Evolutionary conservation across 345 rosid species (phyloP).

Genomic region (Cardamine occulta): DNA sequence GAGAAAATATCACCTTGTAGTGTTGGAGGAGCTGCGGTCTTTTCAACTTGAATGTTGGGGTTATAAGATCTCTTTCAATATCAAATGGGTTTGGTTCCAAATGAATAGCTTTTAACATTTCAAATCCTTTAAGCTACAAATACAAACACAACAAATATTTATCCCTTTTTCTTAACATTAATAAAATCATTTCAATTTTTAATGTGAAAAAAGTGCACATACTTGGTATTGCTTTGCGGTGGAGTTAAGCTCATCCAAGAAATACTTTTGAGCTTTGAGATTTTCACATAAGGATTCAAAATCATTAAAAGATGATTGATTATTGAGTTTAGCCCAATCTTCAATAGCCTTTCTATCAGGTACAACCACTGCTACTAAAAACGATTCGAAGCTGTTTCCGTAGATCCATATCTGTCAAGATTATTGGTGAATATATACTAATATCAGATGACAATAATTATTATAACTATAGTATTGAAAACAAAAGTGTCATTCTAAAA

Average conservation of each 20-base stretch:
- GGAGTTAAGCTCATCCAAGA: conserved; percentile 81
- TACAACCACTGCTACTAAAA: conserved; percentile 79
- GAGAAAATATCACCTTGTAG: conserved; percentile 61
- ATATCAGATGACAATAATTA: background rate
- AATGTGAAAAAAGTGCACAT: conserved; percentile 34
- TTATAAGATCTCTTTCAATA: conserved; percentile 81
- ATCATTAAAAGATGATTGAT: conserved; percentile 50
- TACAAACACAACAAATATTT: background rate
- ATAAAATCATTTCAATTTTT: conserved; percentile 4
- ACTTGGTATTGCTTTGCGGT: conserved; percentile 69
- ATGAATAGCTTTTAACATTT: conserved; percentile 80
- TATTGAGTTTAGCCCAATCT: conserved; percentile 66
- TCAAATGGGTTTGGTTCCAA: conserved; percentile 82
- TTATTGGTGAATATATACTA: background rate
- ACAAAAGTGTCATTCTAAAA: no score
- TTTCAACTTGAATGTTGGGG: conserved; percentile 89
- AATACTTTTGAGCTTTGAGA: conserved; percentile 65
- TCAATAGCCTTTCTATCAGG: conserved; percentile 79
- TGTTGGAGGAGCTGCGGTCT: conserved; percentile 85
- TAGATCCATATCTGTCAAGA: conserved; percentile 81
- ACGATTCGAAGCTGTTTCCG: conserved; percentile 95
- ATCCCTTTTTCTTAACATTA: background rate
- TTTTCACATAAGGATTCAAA: conserved; percentile 70
- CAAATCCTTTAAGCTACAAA: conserved; percentile 82
- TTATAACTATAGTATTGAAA: background rate